Evolutionary conservation across 495 filamentous ascomycete genomes (phyloP).

Genomic region (Friedmanniomyces endolithicus): DNA sequence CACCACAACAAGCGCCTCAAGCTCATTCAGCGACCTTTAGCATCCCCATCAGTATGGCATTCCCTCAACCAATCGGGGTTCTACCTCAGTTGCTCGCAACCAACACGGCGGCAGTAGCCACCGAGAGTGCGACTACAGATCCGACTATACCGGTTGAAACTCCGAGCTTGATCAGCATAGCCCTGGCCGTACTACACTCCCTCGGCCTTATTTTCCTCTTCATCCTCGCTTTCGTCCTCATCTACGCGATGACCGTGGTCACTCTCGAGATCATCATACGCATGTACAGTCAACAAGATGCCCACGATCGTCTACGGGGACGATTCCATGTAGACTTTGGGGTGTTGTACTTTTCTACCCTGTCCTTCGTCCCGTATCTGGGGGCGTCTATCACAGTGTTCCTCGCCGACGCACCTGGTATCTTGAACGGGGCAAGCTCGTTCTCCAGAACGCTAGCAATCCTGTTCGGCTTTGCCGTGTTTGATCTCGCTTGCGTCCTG

Average conservation of each 20-base stretch:
- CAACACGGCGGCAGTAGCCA: not conserved
- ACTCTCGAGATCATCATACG: not conserved
- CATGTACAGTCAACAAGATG: not conserved
- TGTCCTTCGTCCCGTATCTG: too few relatives aligned
- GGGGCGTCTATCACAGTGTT: not conserved
- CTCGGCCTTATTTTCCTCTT: not conserved
- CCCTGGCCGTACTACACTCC: not conserved
- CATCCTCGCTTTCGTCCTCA: not conserved
- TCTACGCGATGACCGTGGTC: not conserved
- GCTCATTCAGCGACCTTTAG: too few relatives aligned
- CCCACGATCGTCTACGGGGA: too few relatives aligned
- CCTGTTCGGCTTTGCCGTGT: not conserved
- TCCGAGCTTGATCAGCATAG: not conserved
- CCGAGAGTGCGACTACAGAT: too few relatives aligned
- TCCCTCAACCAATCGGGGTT: too few relatives aligned
- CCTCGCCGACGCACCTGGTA: not conserved
- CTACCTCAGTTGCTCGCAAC: not conserved
- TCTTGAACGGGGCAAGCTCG: not conserved
- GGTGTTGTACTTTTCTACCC: too few relatives aligned
- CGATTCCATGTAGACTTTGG: too few relatives aligned
- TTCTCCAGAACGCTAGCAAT: not conserved
- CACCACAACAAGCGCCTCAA: too few relatives aligned
- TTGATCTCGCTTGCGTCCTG: not conserved
- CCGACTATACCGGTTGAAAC: not conserved
- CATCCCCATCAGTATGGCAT: too few relatives aligned